Percentiles rank a stretch among this genome's conserved stretches.
Evolutionary conservation across 768 basidiomycete species (phyloP).

Genomic region (Gelatoporia subvermispora): DNA sequence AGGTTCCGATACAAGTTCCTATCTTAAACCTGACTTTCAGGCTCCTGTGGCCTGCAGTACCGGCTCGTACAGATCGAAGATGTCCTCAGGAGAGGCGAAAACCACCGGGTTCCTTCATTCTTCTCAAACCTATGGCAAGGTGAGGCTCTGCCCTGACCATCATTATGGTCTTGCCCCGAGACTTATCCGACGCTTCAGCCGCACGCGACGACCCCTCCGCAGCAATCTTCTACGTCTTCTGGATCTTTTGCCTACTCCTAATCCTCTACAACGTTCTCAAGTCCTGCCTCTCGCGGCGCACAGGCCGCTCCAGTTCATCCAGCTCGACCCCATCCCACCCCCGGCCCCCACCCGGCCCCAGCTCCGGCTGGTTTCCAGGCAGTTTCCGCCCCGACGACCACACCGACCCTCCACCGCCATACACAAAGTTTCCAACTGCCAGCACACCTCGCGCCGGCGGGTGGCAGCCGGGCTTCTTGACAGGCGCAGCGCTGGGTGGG

Average conservation of each 20-base stretch:
- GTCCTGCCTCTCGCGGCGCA: slow-evolving; percentile 41
- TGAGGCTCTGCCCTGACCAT: not conserved
- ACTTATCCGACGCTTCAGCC: not conserved
- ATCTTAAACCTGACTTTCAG: slow-evolving; percentile 22
- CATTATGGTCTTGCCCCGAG: not conserved
- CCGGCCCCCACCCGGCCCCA: slow-evolving; percentile 25
- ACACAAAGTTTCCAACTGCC: slow-evolving; percentile 32
- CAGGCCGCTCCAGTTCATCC: slow-evolving; percentile 28
- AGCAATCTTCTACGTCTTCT: slow-evolving; percentile 51
- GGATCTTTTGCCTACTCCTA: slow-evolving; percentile 46
- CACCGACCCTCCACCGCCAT: slow-evolving; percentile 49
- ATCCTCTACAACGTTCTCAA: slow-evolving; percentile 56
- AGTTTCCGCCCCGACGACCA: slow-evolving; percentile 26
- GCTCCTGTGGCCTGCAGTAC: slow-evolving; percentile 86
- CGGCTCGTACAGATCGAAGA: slow-evolving; percentile 66
- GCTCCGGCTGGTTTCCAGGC: slow-evolving; percentile 53
- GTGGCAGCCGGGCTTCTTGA: slow-evolving; percentile 81
- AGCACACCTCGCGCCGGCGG: slow-evolving; percentile 30
- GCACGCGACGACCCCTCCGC: slow-evolving; percentile 44
- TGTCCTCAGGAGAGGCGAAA: slow-evolving; percentile 16
- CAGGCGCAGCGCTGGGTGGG: slow-evolving; percentile 72
- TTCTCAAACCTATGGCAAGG: slow-evolving; percentile 3
- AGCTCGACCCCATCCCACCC: slow-evolving; percentile 24
- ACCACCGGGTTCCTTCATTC: slow-evolving; percentile 10
- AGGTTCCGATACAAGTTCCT: not conserved